Base-by-base conservation (phyloP, 768 basidiomycete species). In the Naematelia encephala region DNA sequence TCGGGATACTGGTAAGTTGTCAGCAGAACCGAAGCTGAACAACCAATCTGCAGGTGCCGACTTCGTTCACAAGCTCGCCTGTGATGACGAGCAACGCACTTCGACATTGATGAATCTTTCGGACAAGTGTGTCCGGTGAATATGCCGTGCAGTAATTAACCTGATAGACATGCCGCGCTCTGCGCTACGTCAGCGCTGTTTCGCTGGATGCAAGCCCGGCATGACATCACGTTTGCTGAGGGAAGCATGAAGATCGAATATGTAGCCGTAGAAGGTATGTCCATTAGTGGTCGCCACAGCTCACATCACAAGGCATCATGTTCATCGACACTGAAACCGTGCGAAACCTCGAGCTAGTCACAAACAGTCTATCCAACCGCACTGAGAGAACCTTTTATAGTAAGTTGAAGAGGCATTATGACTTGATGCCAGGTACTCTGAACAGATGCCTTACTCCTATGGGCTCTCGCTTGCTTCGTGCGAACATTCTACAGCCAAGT, bases 271-370 rank as follows among this genome's bases (percentile, higher is more conserved):
- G 89, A 93, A 69, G 80, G 79, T 79, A 14, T 39, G 70, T 56
- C 12, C 3, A 25, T 13, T 3, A 4, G 12, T 44, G 1, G 50
- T 16, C 5, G 30, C n/a, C 45, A 51, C 48, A 13, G 14, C 27
- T 21, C 19, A 16, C n/a, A 49, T 8, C 16, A 25, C 27, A 47
- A 72, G 93, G 93, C 0, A 93, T 90, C 0, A 89, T 97, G 88
- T 83, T 96, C 82, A 88, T 99, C 63, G 96, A 98, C 70, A 82
- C 86, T 0, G 92, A 92, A 61, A 91, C 89, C 0, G 89, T 86
- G 2, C 83, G 84, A 43, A 92, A 94, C 73, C 82, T 99, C 4
- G 96, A 99, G 71, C 81, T 99, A 1, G 87, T 94, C 14, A 84
- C 81, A 8, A 98, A 93, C 71, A 82, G 85, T 68, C 73, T 84